A percentile compares a stretch with the other conserved stretches of the same genome.
These are phyloP conservation scores for Anaeramoeba flamelloides DNA, from an alignment of 78 protist genomes.

Conservation along the genomic window DNA sequence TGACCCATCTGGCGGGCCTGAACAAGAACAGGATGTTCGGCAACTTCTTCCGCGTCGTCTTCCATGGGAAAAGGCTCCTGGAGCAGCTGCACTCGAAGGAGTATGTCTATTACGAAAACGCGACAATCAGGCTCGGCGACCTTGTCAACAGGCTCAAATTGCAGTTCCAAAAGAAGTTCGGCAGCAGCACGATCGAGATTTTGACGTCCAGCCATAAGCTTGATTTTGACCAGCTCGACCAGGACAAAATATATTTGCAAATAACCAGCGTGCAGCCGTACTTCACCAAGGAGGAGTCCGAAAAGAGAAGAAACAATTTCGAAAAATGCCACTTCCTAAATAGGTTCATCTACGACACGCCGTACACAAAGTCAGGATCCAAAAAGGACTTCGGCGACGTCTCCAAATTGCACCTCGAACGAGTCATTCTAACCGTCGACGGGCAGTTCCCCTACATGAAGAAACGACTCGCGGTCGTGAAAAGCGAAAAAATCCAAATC, in stretches of 20 bases:
- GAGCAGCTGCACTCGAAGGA: not conserved
- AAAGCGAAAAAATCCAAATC: not conserved
- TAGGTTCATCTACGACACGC: not conserved
- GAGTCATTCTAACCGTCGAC: not conserved
- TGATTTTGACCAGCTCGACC: not conserved
- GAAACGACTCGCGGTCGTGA: not conserved
- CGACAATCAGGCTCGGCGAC: not conserved
- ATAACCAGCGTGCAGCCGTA: not conserved
- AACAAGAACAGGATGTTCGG: not conserved
- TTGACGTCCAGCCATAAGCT: not conserved
- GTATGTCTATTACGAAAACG: not conserved
- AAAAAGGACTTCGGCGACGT: not conserved
- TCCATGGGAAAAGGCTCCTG: not conserved
- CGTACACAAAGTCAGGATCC: not conserved
- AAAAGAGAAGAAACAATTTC: not conserved
- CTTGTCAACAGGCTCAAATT: not conserved
- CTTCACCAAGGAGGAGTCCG: not conserved
- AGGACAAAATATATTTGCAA: not conserved
- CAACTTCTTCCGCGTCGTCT: not conserved
- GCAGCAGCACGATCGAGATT: not conserved
- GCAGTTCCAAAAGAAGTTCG: not conserved
- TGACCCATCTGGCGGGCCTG: not conserved
- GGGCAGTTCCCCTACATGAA: not conserved
- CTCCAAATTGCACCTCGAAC: not conserved
- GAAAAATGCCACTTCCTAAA: not conserved